phyloP scores from a whole-genome alignment of 495 filamentous ascomycete species.

The Hypoxylon intermedium region DNA sequence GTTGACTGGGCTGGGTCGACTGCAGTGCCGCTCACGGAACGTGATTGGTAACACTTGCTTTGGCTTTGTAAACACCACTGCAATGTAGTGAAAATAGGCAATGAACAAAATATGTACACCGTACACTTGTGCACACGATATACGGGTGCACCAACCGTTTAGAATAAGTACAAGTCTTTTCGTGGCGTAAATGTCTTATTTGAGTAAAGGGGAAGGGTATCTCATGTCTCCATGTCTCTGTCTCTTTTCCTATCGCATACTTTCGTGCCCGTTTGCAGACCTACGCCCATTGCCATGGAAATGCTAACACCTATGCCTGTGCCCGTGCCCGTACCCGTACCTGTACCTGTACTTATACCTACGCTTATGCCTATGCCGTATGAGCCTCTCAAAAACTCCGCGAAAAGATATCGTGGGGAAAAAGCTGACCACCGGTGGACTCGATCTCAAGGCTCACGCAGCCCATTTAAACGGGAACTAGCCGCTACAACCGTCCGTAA shows the following conservation, averaged over 20 bases:
- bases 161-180: background rate
- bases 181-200: constrained; percentile 2
- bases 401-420: background rate
- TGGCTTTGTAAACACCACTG: too few species aligned
- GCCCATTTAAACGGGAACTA: too few species aligned
- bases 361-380: constrained; percentile 13
- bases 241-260: constrained; percentile 1
- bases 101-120: too few species aligned
- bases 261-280: constrained; percentile 2
- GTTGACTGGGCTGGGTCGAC: too few species aligned
- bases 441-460: too few species aligned
- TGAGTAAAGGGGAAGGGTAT: constrained; percentile 26
- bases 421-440: background rate
- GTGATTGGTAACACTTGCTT: too few species aligned
- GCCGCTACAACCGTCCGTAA: too few species aligned
- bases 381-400: constrained; percentile 10
- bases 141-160: too few species aligned
- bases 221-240: constrained; percentile 6
- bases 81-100: too few species aligned
- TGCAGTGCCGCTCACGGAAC: too few species aligned
- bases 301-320: constrained; percentile 15
- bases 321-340: too few species aligned
- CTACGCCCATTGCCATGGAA: constrained; percentile 15
- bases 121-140: too few species aligned
- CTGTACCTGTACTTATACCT: constrained; percentile 12